Percentiles rank a stretch among this genome's conserved stretches.
Evolutionary conservation across 2,329 filamentous ascomycete species (phyloP).

Genomic region (Cladophialophora carrionii): DNA sequence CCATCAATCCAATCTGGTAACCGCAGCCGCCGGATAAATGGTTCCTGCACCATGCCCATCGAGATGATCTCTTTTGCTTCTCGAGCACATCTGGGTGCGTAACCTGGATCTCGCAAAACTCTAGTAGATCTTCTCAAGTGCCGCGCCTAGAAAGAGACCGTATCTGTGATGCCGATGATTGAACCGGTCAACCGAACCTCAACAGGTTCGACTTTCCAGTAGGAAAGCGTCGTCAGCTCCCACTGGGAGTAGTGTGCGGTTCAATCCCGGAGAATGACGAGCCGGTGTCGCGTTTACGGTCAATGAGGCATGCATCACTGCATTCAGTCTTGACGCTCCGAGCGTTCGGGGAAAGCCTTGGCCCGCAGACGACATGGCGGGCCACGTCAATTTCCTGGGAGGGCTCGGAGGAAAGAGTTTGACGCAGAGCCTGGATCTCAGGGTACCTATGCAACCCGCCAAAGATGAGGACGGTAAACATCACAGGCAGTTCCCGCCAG

Average conservation of each 20-base stretch:
- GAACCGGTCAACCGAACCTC: neutral
- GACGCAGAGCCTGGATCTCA: neutral
- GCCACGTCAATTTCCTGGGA: neutral
- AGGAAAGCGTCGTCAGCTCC: neutral
- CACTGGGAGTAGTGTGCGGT: too few relatives aligned
- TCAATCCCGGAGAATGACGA: neutral
- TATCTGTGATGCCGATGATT: neutral
- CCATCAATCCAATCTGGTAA: neutral
- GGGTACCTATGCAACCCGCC: neutral
- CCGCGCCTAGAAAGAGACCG: neutral
- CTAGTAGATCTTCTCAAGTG: too few relatives aligned
- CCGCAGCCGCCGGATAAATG: neutral
- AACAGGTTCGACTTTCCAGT: neutral
- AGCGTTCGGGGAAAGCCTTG: neutral
- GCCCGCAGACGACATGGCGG: neutral
- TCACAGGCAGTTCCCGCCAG: conserved; percentile 10
- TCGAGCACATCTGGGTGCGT: neutral
- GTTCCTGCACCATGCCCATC: neutral
- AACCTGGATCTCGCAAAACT: neutral
- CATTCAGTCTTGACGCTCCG: neutral
- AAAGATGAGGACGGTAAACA: neutral
- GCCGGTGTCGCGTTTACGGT: neutral
- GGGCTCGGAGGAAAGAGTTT: neutral
- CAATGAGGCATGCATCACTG: neutral
- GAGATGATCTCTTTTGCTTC: neutral